A percentile compares a stretch with the other conserved stretches of the same genome.
Conservation (phyloP, 176 grass and related monocot species). For the Luzula sylvatica region DNA sequence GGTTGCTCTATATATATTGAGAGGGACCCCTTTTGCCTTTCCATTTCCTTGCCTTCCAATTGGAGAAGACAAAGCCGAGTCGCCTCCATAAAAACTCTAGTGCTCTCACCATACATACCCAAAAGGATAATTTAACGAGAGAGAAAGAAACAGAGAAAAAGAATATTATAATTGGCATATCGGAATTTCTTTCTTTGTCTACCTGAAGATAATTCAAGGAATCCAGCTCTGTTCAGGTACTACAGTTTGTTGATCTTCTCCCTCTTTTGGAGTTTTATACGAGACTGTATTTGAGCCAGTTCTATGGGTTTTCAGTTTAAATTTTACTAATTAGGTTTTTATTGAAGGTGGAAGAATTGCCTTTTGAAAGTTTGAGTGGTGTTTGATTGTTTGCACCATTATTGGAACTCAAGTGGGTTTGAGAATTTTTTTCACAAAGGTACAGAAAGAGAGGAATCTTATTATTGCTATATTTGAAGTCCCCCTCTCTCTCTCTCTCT, state of each 20-base stretch:
- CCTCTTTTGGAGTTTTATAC: conserved; percentile 3
- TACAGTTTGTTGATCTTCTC: background rate
- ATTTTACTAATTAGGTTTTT: background rate
- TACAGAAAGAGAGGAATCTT: conserved; percentile 17
- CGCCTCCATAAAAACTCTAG: conserved; percentile 52
- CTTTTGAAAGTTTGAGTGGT: conserved; percentile 10
- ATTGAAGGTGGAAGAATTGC: conserved; percentile 7
- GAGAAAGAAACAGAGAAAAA: conserved; percentile 13
- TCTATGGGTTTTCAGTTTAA: background rate
- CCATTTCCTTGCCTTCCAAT: conserved; percentile 48
- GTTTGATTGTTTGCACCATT: conserved; percentile 22
- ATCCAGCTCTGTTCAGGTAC: conserved; percentile 11
- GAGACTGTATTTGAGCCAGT: background rate
- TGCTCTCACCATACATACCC: conserved; percentile 27
- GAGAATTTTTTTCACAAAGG: conserved; percentile 8
- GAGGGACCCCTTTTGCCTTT: conserved; percentile 39
- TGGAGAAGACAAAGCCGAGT: conserved; percentile 60
- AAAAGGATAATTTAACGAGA: background rate
- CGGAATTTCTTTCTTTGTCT: conserved; percentile 5
- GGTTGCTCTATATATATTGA: conserved; percentile 33
- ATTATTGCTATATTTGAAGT: conserved; percentile 15
- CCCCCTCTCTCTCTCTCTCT: conserved; percentile 11
- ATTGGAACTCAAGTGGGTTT: conserved; percentile 16
- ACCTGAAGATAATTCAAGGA: conserved; percentile 14
- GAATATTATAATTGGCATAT: conserved; percentile 17